Percentiles rank a stretch among this genome's conserved stretches.
These are phyloP conservation scores for Aureobasidium sp. DNA, from an alignment of 2,329 filamentous ascomycete genomes.

Conservation along the genomic window DNA sequence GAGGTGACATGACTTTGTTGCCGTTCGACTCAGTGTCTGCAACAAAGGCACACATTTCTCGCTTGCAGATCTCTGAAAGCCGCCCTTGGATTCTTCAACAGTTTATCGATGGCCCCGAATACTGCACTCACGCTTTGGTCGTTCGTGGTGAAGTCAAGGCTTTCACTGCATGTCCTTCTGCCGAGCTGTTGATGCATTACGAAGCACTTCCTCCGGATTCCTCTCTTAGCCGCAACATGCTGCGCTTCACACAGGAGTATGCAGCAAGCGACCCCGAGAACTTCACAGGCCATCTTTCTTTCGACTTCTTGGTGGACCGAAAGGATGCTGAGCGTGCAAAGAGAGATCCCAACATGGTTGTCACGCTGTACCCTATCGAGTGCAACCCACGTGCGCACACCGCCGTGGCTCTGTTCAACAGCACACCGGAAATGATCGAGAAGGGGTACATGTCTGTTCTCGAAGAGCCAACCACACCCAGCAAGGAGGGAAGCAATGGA, in stretches of 20 bases:
- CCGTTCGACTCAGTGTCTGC: constrained; percentile 45
- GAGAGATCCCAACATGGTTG: constrained; percentile 16
- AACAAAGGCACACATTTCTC: constrained; percentile 47
- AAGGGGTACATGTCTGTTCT: constrained; percentile 47
- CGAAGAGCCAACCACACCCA: constrained; percentile 16
- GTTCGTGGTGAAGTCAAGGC: constrained; percentile 55
- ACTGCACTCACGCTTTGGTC: constrained; percentile 62
- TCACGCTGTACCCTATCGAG: constrained; percentile 55
- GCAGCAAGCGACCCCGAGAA: constrained; percentile 39
- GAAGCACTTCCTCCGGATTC: constrained; percentile 47
- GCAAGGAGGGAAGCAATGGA: constrained; percentile 17
- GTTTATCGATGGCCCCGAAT: constrained; percentile 57
- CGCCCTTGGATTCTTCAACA: constrained; percentile 62
- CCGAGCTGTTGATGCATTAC: constrained; percentile 59
- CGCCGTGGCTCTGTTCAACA: constrained; percentile 53
- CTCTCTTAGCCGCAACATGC: constrained; percentile 50
- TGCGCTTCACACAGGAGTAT: constrained; percentile 54
- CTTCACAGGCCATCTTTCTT: constrained; percentile 63
- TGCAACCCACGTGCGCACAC: constrained; percentile 65
- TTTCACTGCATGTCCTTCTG: constrained; percentile 59
- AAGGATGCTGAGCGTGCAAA: constrained; percentile 25
- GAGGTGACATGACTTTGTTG: constrained; percentile 56
- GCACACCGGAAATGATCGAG: constrained; percentile 35
- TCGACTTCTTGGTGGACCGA: constrained; percentile 59
- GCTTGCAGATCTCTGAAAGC: constrained; percentile 45